Evolutionary conservation across 805 yeast genomes (phyloP).

Genomic region (Dipodascopsis uninucleata): DNA sequence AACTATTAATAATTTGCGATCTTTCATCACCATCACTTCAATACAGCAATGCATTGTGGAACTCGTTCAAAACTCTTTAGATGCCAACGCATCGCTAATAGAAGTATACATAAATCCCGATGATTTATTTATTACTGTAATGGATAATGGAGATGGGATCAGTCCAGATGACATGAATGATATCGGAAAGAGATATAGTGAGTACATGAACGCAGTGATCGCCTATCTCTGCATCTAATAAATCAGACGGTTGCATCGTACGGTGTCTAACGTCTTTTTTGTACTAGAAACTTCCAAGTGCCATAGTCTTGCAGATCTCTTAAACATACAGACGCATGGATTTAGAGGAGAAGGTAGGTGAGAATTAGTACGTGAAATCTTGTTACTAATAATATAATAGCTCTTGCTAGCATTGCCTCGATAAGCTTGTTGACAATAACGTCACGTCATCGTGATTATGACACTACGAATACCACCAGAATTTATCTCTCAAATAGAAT

Average conservation of each 20-base stretch:
- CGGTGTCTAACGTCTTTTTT: background rate
- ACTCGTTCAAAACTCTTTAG: conserved; percentile 23
- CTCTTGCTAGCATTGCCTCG: conserved; percentile 46
- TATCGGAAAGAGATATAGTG: conserved; percentile 41
- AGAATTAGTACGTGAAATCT: background rate
- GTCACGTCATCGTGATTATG: conserved; percentile 38
- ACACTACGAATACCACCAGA: conserved; percentile 14
- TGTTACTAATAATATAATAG: conserved; percentile 23
- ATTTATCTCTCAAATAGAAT: conserved; percentile 15
- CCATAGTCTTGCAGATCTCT: conserved; percentile 33
- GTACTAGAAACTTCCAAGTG: conserved; percentile 46
- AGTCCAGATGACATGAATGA: conserved; percentile 41
- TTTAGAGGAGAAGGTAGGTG: conserved; percentile 26
- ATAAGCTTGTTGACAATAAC: conserved; percentile 42
- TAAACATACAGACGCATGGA: conserved; percentile 19
- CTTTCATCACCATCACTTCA: conserved; percentile 16
- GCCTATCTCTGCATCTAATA: too few species aligned
- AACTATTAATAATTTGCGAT: too few species aligned
- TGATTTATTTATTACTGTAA: conserved; percentile 33
- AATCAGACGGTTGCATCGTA: background rate
- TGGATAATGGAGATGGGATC: conserved; percentile 67
- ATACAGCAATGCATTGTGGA: conserved; percentile 17
- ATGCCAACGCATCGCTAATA: conserved; percentile 20
- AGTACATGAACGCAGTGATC: background rate
- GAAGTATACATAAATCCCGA: conserved; percentile 10